phyloP scores from a whole-genome alignment of 306 rosid genomes.

The Mimosa pudica region DNA sequence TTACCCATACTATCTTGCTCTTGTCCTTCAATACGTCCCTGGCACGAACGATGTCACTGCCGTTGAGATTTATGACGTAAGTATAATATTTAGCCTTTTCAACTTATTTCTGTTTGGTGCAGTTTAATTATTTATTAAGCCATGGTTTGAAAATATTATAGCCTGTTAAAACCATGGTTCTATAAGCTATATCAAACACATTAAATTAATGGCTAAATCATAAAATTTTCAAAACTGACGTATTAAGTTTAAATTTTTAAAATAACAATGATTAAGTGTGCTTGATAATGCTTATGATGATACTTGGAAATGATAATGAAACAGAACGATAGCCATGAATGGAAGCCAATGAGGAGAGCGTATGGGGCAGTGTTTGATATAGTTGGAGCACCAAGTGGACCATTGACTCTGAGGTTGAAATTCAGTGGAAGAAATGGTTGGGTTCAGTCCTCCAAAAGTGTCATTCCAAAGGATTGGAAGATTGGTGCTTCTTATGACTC shows the following conservation, averaged over 20 bases:
- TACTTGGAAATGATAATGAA: neutral
- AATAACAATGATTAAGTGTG: too few relatives aligned
- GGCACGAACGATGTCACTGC: neutral
- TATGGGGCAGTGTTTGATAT: conserved; percentile 7
- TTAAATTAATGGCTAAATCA: too few relatives aligned
- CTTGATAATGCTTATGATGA: neutral
- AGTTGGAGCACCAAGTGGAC: neutral
- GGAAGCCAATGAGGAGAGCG: neutral
- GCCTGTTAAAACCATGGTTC: too few relatives aligned
- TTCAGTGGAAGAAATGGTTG: neutral
- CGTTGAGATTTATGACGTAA: neutral
- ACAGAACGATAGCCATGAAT: neutral
- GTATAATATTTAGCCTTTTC: neutral
- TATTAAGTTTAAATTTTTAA: too few relatives aligned
- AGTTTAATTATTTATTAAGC: too few relatives aligned
- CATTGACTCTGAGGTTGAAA: neutral
- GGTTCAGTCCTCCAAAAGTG: neutral
- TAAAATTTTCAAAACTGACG: too few relatives aligned
- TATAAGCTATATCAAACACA: too few relatives aligned
- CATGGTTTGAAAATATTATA: too few relatives aligned
- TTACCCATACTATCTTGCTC: neutral
- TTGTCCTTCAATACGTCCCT: neutral
- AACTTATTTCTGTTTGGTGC: neutral
- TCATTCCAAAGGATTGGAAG: neutral
- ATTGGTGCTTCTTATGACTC: neutral